Base-by-base conservation (phyloP, 2,329 filamentous ascomycete species). In the Catunica adiposa region DNA sequence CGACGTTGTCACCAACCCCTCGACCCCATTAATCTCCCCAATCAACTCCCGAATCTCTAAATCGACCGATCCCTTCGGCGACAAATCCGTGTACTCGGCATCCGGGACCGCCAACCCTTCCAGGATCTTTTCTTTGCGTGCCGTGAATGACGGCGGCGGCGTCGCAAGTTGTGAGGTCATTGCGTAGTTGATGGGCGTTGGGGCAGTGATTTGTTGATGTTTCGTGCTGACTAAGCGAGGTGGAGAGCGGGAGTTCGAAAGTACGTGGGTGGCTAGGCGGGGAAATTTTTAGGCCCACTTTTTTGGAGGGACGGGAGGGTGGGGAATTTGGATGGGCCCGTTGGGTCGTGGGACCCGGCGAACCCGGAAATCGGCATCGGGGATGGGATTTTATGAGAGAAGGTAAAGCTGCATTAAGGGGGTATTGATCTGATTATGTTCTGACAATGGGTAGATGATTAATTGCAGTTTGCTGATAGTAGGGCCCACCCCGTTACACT, bases 61-160 rank as follows among this genome's bases (percentile, higher is more conserved):
- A 66, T 97, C 90, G 20, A 97, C 78, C 0, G 82, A 84, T 15
- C 89, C 90, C 70, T 96, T 96, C 2, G 90, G 89, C 1, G 87
- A 94, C 6, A 84, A 76, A 68, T 96, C 90, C 42, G 79, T 78
- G 68, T 95, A 94, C 58, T 84, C 76, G 3, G 73, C 74, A 46
- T 79, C 77, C 1, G 88, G 84, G 2, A 80, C 73, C 7, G 79
- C 71, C 2, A 96, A 80, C 61, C 83, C 78, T 44, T 74, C 69
- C 14, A 96, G 70, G 61, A 95, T 94, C 58, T 76, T 80, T 53
- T 69, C 66, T 68, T 96, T 97, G 65, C 80, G 84, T 48, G 68
- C 64, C 42, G 68, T 52, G 20, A 38, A 46, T 38, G 37, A 54
- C 9, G 52, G 23, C 20, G 34, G 17, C 23, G 31, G 20, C 29